Conservation (phyloP, 2,329 filamentous ascomycete species). For the Niveomyces coronatus region DNA sequence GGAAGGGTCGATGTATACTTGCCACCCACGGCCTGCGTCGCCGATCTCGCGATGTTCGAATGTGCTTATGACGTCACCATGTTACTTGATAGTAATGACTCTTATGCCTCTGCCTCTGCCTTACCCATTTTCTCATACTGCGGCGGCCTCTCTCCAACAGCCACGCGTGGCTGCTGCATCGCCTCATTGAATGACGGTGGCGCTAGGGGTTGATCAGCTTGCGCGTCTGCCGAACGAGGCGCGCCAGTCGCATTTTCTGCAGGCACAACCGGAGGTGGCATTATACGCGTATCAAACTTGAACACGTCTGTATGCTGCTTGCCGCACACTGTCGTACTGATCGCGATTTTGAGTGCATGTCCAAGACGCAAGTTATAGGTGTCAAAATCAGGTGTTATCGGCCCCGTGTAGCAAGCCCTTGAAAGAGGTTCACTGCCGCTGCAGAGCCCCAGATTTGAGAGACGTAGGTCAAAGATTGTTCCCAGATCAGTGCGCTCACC, state of each 20-base stretch:
- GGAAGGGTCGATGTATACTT: no score
- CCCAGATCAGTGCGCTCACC: neutral
- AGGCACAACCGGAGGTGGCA: neutral
- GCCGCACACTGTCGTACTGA: constrained; percentile 1
- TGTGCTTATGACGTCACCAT: no score
- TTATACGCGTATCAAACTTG: neutral
- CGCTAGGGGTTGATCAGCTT: neutral
- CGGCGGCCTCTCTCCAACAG: neutral
- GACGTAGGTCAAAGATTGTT: neutral
- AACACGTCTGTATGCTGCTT: constrained; percentile 1
- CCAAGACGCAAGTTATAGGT: neutral
- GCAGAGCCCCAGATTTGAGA: neutral
- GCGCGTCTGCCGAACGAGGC: neutral
- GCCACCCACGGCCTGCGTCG: no score
- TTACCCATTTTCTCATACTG: neutral
- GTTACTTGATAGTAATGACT: no score
- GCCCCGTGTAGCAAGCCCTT: neutral
- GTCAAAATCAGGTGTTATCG: neutral
- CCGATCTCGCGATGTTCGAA: no score
- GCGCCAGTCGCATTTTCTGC: neutral
- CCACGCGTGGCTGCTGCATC: neutral
- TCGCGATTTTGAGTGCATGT: neutral
- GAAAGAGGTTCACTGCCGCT: neutral
- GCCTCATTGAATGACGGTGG: constrained; percentile 2
- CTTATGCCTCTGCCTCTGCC: neutral